These are phyloP conservation scores for Coemansia biformis DNA, from an alignment of 192 early-diverging fungal species.

Conservation along the genomic window DNA sequence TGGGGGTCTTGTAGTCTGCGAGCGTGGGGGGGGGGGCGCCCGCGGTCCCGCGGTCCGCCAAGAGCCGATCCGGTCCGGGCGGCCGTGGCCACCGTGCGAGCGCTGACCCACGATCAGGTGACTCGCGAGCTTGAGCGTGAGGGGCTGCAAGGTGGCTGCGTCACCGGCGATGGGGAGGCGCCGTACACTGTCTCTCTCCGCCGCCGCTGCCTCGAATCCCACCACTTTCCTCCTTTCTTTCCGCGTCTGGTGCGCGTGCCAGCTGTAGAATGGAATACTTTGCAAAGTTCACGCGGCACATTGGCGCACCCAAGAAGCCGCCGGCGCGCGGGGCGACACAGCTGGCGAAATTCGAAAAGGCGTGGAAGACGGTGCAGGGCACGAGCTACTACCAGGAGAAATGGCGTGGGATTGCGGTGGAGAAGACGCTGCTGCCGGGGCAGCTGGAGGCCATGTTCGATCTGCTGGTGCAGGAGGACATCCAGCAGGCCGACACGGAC, in stretches of 20 bases:
- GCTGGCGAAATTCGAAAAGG: constrained; percentile 64
- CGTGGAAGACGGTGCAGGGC: constrained; percentile 57
- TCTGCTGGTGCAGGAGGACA: constrained; percentile 82
- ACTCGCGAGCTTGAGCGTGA: too few relatives aligned
- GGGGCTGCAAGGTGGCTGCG: too few relatives aligned
- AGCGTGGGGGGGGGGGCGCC: too few relatives aligned
- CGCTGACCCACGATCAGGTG: too few relatives aligned
- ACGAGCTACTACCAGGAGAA: constrained; percentile 44
- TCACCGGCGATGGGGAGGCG: too few relatives aligned
- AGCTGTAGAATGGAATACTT: constrained; percentile 58
- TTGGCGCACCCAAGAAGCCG: constrained; percentile 55
- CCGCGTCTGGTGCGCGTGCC: neutral
- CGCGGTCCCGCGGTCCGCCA: too few relatives aligned
- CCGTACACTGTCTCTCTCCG: too few relatives aligned
- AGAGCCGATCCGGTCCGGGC: too few relatives aligned
- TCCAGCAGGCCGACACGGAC: constrained; percentile 57
- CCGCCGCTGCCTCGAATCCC: too few relatives aligned
- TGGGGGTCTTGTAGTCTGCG: too few relatives aligned
- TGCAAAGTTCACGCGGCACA: constrained; percentile 59
- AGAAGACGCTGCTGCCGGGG: constrained; percentile 70
- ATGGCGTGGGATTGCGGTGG: constrained; percentile 48
- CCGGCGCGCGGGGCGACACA: constrained; percentile 59
- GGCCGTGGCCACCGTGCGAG: too few relatives aligned
- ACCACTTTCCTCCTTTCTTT: too few relatives aligned
- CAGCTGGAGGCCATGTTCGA: constrained; percentile 79